Evolutionary conservation across 768 basidiomycete species (phyloP).

Genomic region (Galerina marginata): DNA sequence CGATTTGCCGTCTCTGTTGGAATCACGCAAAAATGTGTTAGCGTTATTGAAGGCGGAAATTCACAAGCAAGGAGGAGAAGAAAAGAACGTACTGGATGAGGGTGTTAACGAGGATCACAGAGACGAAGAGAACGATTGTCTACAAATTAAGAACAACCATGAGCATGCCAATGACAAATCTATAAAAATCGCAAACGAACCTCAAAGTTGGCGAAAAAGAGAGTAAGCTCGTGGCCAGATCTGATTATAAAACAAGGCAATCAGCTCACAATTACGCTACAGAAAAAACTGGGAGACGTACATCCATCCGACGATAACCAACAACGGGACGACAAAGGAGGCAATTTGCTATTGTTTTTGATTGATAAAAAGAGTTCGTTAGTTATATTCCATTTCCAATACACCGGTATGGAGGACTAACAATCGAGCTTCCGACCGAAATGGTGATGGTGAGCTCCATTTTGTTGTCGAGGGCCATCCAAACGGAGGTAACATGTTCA

Average conservation of each 20-base stretch:
- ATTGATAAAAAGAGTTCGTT: not conserved
- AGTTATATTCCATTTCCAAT: not conserved
- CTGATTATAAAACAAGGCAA: constrained; percentile 35
- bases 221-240: constrained; percentile 70
- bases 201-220: constrained; percentile 90
- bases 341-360: constrained; percentile 71
- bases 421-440: constrained; percentile 83
- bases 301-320: constrained; percentile 91
- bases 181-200: constrained; percentile 46
- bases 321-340: constrained; percentile 82
- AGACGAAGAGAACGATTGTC: constrained; percentile 87
- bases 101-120: constrained; percentile 87
- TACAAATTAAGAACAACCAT: constrained; percentile 29
- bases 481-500: constrained; percentile 85
- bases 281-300: constrained; percentile 41
- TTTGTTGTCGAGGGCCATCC: constrained; percentile 82
- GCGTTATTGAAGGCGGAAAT: not conserved
- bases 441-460: constrained; percentile 77
- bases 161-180: not conserved
- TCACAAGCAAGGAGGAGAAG: not conserved
- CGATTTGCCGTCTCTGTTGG: constrained; percentile 75
- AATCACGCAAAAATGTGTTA: not conserved
- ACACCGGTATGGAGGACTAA: constrained; percentile 38
- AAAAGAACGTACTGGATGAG: constrained; percentile 63
- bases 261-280: constrained; percentile 1